These are phyloP conservation scores for Gymnopilus dilepis DNA, from an alignment of 768 basidiomycete genomes.

Conservation along the genomic window DNA sequence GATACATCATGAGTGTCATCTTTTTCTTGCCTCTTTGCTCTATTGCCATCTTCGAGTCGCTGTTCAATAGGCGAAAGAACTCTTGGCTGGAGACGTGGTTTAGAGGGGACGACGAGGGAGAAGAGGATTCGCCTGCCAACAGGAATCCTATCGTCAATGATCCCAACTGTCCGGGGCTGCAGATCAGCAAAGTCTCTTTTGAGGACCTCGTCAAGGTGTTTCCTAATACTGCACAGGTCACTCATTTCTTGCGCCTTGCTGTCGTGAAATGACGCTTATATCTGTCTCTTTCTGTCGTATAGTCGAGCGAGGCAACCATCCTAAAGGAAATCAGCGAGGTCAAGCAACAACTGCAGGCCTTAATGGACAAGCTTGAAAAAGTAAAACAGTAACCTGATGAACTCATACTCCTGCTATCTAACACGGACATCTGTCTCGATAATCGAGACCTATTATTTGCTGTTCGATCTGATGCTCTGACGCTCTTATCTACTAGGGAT, in stretches of 20 bases:
- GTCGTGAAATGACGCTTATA: neutral
- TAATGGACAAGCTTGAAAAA: constrained; percentile 44
- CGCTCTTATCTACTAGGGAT: neutral
- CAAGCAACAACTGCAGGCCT: constrained; percentile 47
- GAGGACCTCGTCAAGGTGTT: constrained; percentile 71
- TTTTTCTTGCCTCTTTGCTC: constrained; percentile 80
- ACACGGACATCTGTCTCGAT: neutral
- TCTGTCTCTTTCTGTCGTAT: neutral
- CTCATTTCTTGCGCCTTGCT: constrained; percentile 28
- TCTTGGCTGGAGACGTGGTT: constrained; percentile 77
- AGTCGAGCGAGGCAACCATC: constrained; percentile 77
- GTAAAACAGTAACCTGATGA: constrained; percentile 12
- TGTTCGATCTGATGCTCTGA: neutral
- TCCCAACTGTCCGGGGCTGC: constrained; percentile 55
- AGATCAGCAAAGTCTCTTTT: constrained; percentile 76
- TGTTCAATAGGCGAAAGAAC: constrained; percentile 50
- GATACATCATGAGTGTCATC: constrained; percentile 74
- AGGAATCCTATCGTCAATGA: constrained; percentile 68
- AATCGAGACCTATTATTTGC: neutral
- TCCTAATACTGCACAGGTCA: constrained; percentile 74
- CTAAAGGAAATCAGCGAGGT: constrained; percentile 66
- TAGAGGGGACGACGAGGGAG: constrained; percentile 59
- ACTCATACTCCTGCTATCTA: neutral
- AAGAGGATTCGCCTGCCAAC: constrained; percentile 54
- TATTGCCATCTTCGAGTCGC: constrained; percentile 81